Base-by-base conservation (phyloP, 495 filamentous ascomycete genomes). In the Aspergillus cavernicola region DNA sequence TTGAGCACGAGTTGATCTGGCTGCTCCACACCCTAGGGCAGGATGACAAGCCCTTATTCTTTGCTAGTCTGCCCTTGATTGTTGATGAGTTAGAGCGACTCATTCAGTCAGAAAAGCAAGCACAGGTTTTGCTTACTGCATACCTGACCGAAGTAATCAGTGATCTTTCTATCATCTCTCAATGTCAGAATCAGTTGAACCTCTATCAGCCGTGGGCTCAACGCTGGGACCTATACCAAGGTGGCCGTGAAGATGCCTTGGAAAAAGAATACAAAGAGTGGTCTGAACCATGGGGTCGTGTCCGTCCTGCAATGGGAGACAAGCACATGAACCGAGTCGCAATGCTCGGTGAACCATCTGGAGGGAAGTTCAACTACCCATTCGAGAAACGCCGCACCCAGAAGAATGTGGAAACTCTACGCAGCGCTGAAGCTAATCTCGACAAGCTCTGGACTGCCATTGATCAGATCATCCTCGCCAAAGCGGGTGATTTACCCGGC, bases 61-160 rank as follows among this genome's bases (percentile, higher is more conserved):
- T 64, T 15, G 40, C 74, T 24, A 58, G 66, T 0, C 55, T 75
- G 37, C 50, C 63, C 4, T 53, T 52, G 9, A 4, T 79, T 4
- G 38, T 76, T 23, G 79, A 81, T 35, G 73, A 80, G 38, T 56
- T 81, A 0, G 74, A 77, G 26, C 64, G 70, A n/a, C 54, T 79
- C 19, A n/a, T 77, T 10, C 26, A 74, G 41, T 60, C 58, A 1
- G 72, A 77, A n/a, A 52, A 55, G 1, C 52, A 60, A 18, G 64
- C 66, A 0, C 61, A 53, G 24, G 56, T 70, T 4, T 33, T 75
- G 4, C 26, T 82, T 7, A 79, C 79, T 1, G 10, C 58, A 0
- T 67, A 41, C 10, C 38, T 79, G 7, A 63, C 65, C 0, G 51
- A 52, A 10, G 11, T 64, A 0, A 66, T 84, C 28, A 64, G 70